A percentile compares a stretch with the other conserved stretches of the same genome.
Conservation (phyloP, 345 rosid genomes). For the Carallia brachiata region DNA sequence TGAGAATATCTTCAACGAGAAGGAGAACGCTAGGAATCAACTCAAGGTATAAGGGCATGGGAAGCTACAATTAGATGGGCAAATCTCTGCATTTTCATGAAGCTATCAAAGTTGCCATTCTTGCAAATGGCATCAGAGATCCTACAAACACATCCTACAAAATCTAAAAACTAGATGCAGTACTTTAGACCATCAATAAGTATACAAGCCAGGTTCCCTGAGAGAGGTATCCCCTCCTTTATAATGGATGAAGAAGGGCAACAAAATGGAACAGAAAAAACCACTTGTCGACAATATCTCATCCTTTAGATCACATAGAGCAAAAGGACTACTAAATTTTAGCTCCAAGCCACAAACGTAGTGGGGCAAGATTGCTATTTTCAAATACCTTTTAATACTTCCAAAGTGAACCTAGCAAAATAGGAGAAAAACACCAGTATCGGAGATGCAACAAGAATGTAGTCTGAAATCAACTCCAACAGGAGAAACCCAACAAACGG, state of each 20-base stretch:
- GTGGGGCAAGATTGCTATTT: slow-evolving; percentile 3
- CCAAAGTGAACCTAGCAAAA: not conserved
- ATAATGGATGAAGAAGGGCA: no score
- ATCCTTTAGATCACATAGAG: no score
- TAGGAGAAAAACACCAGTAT: not conserved
- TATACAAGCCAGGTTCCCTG: no score
- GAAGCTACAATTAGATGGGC: not conserved
- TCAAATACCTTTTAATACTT: not conserved
- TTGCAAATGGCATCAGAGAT: not conserved
- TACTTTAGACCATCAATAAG: no score
- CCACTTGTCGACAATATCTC: no score
- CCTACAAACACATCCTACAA: not conserved
- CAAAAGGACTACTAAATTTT: no score
- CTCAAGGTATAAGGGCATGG: not conserved
- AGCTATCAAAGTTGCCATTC: not conserved
- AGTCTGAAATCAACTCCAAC: not conserved
- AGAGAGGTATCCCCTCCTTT: no score
- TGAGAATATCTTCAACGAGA: not conserved
- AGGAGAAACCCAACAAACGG: not conserved
- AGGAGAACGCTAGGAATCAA: not conserved
- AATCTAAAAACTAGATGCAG: not conserved
- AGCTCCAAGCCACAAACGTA: not conserved
- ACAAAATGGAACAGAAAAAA: no score
- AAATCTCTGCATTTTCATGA: not conserved
- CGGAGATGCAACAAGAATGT: not conserved